Evolutionary conservation across 164 flowering plant genomes (phyloP).

Genomic region (Protea cynaroides): DNA sequence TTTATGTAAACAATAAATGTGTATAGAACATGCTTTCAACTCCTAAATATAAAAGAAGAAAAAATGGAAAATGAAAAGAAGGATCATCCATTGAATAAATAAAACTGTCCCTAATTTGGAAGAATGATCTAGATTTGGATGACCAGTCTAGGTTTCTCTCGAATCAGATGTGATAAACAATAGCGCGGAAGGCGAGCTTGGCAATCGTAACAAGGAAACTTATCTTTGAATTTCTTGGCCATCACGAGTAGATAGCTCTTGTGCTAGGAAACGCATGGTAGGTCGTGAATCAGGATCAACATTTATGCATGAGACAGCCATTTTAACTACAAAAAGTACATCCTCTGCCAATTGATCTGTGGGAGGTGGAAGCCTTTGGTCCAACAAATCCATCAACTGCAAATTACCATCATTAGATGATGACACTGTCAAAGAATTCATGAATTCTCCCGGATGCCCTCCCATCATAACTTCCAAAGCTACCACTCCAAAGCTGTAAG

Average conservation of each 20-base stretch:
- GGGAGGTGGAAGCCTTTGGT: conserved; percentile 49
- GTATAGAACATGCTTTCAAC: too few species aligned
- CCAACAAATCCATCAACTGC: conserved; percentile 44
- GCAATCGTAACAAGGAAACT: too few species aligned
- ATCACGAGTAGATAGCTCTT: conserved; percentile 37
- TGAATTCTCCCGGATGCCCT: conserved; percentile 55
- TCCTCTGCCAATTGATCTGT: conserved; percentile 38
- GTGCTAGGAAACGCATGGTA: conserved; percentile 46
- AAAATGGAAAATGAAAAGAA: too few species aligned
- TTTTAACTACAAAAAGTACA: conserved; percentile 31
- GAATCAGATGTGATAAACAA: too few species aligned
- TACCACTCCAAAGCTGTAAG: conserved; percentile 70
- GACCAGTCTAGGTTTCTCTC: too few species aligned
- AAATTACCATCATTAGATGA: conserved; percentile 9
- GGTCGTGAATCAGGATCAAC: conserved; percentile 48
- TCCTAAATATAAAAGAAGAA: too few species aligned
- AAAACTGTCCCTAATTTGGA: too few species aligned
- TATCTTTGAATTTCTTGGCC: too few species aligned
- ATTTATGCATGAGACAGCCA: conserved; percentile 48
- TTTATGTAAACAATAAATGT: too few species aligned
- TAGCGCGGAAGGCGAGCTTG: too few species aligned
- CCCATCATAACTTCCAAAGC: conserved; percentile 63
- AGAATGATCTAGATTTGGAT: too few species aligned
- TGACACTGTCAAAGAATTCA: conserved; percentile 26
- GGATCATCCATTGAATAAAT: too few species aligned